Evolutionary conservation across 345 rosid species (phyloP).

Genomic region (Trapa bicornis): DNA sequence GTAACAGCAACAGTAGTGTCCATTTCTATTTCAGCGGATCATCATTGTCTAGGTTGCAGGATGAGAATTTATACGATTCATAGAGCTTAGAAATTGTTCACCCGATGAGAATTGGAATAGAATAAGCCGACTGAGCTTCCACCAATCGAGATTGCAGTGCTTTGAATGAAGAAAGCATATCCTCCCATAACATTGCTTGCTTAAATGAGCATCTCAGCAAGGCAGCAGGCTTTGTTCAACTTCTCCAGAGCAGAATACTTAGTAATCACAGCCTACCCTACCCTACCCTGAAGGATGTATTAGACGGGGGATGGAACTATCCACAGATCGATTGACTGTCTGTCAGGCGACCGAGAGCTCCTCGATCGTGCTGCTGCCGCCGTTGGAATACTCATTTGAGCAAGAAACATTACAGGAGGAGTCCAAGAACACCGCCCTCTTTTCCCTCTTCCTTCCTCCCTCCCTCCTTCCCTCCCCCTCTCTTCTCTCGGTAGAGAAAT

Average conservation of each 20-base stretch:
- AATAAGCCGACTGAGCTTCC: background rate
- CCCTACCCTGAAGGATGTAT: no score
- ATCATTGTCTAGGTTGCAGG: no score
- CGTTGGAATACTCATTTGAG: slow-evolving; percentile 31
- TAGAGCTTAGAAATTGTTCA: background rate
- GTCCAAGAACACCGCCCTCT: background rate
- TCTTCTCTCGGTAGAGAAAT: background rate
- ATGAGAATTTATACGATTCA: background rate
- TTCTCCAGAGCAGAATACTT: background rate
- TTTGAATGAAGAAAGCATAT: slow-evolving; percentile 1
- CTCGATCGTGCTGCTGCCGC: slow-evolving; percentile 2
- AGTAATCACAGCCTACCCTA: no score
- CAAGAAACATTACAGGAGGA: slow-evolving; percentile 21
- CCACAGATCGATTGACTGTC: background rate
- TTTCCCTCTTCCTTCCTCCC: background rate
- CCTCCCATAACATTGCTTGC: slow-evolving; percentile 22
- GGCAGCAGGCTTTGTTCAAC: slow-evolving; percentile 3
- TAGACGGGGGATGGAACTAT: background rate
- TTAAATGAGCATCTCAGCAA: slow-evolving; percentile 26
- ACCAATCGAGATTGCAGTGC: no score
- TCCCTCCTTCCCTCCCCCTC: background rate
- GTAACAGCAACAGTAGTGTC: no score
- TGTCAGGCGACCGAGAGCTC: background rate
- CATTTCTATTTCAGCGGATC: no score
- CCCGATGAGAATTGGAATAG: background rate